These are phyloP conservation scores for Withania somnifera DNA, from an alignment of 305 asterid species.

Conservation along the genomic window DNA sequence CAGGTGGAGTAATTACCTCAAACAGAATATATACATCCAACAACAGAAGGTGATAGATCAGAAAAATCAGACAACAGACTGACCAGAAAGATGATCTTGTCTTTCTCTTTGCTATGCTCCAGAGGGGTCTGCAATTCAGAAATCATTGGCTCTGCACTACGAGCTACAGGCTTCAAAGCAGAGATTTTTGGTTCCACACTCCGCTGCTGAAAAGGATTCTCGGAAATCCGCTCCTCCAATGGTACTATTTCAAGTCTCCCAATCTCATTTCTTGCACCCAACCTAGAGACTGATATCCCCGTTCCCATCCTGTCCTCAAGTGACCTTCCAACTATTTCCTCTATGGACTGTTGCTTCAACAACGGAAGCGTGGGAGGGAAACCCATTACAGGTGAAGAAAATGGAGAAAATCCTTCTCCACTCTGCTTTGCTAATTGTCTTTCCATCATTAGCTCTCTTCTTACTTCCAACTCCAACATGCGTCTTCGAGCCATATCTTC, in stretches of 20 bases:
- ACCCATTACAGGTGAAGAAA: slow-evolving; percentile 9
- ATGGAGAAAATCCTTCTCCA: slow-evolving; percentile 14
- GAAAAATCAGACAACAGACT: slow-evolving; percentile 10
- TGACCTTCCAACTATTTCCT: slow-evolving; percentile 14
- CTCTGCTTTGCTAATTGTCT: slow-evolving; percentile 23
- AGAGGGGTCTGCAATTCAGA: slow-evolving; percentile 13
- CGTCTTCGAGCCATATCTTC: slow-evolving; percentile 39
- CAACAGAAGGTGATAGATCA: not conserved
- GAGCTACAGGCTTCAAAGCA: slow-evolving; percentile 11
- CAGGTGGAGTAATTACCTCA: not conserved
- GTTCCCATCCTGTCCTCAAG: slow-evolving; percentile 15
- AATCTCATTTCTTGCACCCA: slow-evolving; percentile 8
- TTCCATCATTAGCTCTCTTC: slow-evolving; percentile 42
- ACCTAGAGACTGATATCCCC: not conserved
- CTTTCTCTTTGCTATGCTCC: slow-evolving; percentile 19
- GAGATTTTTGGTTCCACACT: slow-evolving; percentile 7
- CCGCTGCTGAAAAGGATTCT: slow-evolving; percentile 12
- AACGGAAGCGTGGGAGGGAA: slow-evolving; percentile 2
- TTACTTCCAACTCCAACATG: slow-evolving; percentile 41
- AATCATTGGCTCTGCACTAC: slow-evolving; percentile 7
- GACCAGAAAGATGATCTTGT: slow-evolving; percentile 37
- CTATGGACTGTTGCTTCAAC: slow-evolving; percentile 10
- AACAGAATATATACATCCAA: not conserved
- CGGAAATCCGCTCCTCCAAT: slow-evolving; percentile 19
- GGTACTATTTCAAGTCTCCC: slow-evolving; percentile 15